Conservation (phyloP, 441 rosid species). For the Biscutella auriculata region DNA sequence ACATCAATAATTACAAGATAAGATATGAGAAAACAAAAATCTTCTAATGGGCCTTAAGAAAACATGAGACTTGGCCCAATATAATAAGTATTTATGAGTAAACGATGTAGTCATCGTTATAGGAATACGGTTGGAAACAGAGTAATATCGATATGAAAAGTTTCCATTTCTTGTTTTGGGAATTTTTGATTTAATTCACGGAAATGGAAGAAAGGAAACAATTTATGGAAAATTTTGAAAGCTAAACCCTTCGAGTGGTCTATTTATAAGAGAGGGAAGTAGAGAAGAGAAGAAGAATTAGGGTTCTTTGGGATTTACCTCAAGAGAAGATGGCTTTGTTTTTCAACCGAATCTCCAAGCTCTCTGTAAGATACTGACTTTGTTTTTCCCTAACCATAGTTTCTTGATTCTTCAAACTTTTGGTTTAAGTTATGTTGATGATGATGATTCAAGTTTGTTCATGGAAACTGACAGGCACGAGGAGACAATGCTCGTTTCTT, state of each 20-base stretch:
- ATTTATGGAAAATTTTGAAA: neutral
- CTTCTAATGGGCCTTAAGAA: too few relatives aligned
- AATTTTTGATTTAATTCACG: neutral
- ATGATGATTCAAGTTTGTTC: too few relatives aligned
- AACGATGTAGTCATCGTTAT: too few relatives aligned
- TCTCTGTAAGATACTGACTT: neutral
- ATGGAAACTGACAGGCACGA: neutral
- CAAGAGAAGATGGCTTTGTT: neutral
- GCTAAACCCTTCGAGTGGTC: too few relatives aligned
- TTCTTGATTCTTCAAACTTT: neutral
- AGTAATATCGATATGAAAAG: neutral
- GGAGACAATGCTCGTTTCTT: neutral
- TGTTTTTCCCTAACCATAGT: neutral
- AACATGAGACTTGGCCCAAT: too few relatives aligned
- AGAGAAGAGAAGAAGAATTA: neutral
- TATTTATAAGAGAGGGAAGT: too few relatives aligned
- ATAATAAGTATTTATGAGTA: too few relatives aligned
- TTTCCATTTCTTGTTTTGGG: neutral
- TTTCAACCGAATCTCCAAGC: neutral
- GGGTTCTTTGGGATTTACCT: neutral
- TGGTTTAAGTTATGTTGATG: too few relatives aligned
- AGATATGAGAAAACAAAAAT: too few relatives aligned
- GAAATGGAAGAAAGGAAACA: neutral
- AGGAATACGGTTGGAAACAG: too few relatives aligned
- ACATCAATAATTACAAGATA: too few relatives aligned